Evolutionary conservation across 345 rosid species (phyloP).

Genomic region (Streptanthus diversifolius): DNA sequence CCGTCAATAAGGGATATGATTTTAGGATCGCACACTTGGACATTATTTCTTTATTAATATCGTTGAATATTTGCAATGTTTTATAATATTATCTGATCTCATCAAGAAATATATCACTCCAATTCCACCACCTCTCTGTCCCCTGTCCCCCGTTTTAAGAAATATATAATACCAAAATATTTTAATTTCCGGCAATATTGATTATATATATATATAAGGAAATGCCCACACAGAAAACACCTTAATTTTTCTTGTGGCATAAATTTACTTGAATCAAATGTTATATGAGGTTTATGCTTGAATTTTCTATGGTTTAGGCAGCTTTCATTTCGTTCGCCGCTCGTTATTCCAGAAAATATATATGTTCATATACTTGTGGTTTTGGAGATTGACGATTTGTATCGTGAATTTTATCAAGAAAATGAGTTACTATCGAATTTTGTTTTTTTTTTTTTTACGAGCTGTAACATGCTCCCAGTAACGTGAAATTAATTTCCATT

Average conservation of each 20-base stretch:
- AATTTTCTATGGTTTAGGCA: background rate
- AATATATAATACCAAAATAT: background rate
- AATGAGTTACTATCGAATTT: background rate
- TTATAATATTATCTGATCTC: slow-evolving; percentile 5
- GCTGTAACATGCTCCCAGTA: background rate
- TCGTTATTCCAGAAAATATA: background rate
- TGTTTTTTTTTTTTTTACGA: background rate
- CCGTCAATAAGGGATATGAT: background rate
- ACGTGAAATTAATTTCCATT: background rate
- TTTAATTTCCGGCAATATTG: background rate
- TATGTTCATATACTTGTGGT: background rate
- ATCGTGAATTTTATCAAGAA: background rate
- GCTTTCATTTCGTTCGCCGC: background rate
- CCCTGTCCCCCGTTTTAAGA: background rate
- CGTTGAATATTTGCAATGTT: slow-evolving; percentile 6
- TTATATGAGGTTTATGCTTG: background rate
- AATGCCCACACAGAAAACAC: no score
- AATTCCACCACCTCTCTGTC: slow-evolving; percentile 16
- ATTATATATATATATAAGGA: background rate
- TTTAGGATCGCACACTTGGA: background rate
- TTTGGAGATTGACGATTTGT: background rate
- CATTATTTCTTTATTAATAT: slow-evolving; percentile 1
- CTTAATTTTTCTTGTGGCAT: background rate
- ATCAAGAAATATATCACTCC: background rate
- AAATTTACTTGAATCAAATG: background rate